Base-by-base conservation (phyloP, 2,329 filamentous ascomycete genomes). In the Fusarium sublunatum region DNA sequence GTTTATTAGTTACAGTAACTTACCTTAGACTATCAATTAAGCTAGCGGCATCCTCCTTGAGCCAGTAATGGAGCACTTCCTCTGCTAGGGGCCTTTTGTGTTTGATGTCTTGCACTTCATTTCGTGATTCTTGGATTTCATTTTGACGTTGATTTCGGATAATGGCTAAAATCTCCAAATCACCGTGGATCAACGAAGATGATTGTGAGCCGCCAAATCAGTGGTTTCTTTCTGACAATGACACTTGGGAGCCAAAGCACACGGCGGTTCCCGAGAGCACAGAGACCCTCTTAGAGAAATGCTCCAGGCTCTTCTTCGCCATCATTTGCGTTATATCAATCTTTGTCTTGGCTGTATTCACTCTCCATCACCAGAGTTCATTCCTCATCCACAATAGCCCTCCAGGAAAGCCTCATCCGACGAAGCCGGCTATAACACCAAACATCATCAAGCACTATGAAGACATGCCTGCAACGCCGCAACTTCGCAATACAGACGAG, bases 401-500 rank as follows among this genome's bases (percentile, higher is more conserved):
- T 6, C n/a, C 46, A 2, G 52, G 60, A 7, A 43, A 60, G 3
- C 3, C 22, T 25, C 28, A 64, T 4, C n/a, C 58, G 2, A 31
- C 47, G 22, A 44, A 54, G 0, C 41, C 53, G 0, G n/a, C 50
- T 11, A 7, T 42, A 32, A 12, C n/a, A 26, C 36, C 42, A 26
- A 28, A 45, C 7, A 25, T 57, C 26, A 38, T 72, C n/a, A 59
- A 67, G 2, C 54, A 72, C 29, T 40, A 73, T 13, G 72, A 76
- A n/a, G 19, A 64, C 0, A 34, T 71, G 0, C 66, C 73, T 0
- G 19, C 29, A 9, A 26, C 25, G 0, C 63, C 77, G 1, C 68
- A 54, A 3, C 61, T 78, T 8, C 71, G 77, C 38, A 51, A 74
- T 24, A 22, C 76, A 2, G 73, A 76, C 1, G 83, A 88, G 45